These are phyloP conservation scores for Oleoguttula mirabilis DNA, from an alignment of 495 filamentous ascomycete genomes.

Conservation along the genomic window DNA sequence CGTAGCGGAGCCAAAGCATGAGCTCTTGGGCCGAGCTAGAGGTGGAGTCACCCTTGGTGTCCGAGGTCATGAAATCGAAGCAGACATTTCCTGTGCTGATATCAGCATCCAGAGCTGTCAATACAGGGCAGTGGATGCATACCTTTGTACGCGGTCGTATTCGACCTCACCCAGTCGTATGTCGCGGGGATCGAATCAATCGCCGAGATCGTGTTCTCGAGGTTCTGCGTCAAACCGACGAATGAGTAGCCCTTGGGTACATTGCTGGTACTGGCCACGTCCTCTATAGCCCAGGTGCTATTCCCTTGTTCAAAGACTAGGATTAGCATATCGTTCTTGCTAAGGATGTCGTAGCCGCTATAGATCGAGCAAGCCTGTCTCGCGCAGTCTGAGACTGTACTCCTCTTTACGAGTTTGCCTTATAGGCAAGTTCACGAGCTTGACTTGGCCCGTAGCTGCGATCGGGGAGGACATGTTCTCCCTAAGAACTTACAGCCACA, in stretches of 20 bases:
- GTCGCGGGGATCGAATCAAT: slow-evolving; percentile 30
- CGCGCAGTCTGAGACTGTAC: no score
- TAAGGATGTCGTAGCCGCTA: no score
- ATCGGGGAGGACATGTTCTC: no score
- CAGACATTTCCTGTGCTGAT: slow-evolving; percentile 23
- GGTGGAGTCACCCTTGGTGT: slow-evolving; percentile 26
- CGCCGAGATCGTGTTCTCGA: slow-evolving; percentile 27
- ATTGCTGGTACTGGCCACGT: slow-evolving; percentile 25
- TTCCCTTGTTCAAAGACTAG: no score
- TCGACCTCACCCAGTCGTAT: slow-evolving; percentile 30
- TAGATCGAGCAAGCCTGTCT: no score
- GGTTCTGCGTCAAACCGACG: slow-evolving; percentile 30
- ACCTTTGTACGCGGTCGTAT: slow-evolving; percentile 31
- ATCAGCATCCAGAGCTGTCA: background rate
- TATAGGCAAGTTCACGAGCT: no score
- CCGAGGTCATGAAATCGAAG: slow-evolving; percentile 33
- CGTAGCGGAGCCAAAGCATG: slow-evolving; percentile 34
- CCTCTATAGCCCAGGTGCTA: slow-evolving; percentile 22
- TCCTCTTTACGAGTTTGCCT: no score
- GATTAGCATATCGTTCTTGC: background rate
- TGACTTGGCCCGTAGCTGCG: no score
- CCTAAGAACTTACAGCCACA: slow-evolving; percentile 27
- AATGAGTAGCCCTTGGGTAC: slow-evolving; percentile 33
- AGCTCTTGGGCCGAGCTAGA: slow-evolving; percentile 27
- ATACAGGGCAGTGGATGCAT: background rate